Percentiles rank a stretch among this genome's conserved stretches.
phyloP scores from a whole-genome alignment of 2,329 filamentous ascomycete genomes.

The Rutstroemia sp. region DNA sequence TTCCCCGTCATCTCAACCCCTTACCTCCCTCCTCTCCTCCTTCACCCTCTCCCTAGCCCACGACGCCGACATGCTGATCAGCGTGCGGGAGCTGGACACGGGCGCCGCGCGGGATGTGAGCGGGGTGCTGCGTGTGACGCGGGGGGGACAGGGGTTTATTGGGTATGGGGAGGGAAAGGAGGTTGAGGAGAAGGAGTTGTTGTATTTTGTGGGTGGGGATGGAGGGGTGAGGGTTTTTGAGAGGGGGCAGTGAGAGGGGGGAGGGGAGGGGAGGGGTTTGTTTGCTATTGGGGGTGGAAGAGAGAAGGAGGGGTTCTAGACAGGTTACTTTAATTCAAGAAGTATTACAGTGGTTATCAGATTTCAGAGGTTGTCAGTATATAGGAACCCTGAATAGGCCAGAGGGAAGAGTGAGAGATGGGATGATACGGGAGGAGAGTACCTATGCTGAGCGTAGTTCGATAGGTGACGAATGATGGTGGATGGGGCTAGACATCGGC shows the following conservation, averaged over 20 bases:
- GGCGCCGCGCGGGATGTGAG: conserved; percentile 87
- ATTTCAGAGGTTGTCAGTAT: no score
- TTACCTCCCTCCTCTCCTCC: conserved; percentile 62
- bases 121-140: conserved; percentile 73
- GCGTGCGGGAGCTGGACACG: conserved; percentile 71
- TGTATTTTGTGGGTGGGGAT: conserved; percentile 77
- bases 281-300: background rate
- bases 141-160: conserved; percentile 35
- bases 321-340: no score
- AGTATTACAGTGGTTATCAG: no score
- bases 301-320: no score
- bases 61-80: conserved; percentile 61
- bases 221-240: conserved; percentile 79
- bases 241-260: conserved; percentile 51
- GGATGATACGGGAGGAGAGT: no score
- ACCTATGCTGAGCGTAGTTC: no score
- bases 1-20: conserved; percentile 61
- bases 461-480: no score
- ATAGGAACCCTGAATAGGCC: no score
- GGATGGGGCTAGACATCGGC: no score
- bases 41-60: conserved; percentile 69
- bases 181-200: conserved; percentile 58
- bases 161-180: conserved; percentile 26
- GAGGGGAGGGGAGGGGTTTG: background rate
- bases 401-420: no score